Evolutionary conservation across 306 rosid genomes (phyloP).

Genomic region (Calophaca sinica): DNA sequence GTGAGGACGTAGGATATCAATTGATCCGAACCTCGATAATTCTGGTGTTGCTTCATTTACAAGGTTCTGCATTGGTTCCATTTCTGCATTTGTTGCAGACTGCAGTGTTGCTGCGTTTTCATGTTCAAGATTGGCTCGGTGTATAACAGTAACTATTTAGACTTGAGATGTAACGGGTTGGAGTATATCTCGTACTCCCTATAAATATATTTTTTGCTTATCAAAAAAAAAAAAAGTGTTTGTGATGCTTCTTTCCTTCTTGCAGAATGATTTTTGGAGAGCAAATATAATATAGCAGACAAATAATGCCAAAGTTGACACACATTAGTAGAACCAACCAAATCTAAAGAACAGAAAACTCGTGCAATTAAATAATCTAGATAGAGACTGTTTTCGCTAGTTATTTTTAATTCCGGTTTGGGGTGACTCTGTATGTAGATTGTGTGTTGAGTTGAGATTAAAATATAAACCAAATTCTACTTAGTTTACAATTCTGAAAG

Average conservation of each 20-base stretch:
- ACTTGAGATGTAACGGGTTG: no score
- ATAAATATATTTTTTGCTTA: no score
- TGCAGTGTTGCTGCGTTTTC: no score
- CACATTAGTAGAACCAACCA: constrained; percentile 43
- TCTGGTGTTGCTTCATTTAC: no score
- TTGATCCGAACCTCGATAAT: no score
- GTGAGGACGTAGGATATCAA: no score
- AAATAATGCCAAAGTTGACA: not conserved
- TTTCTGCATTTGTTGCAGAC: no score
- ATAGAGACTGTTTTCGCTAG: not conserved
- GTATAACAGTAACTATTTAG: no score
- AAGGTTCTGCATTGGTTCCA: no score
- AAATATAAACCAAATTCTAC: constrained; percentile 10
- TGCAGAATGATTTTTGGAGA: not conserved
- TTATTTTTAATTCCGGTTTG: not conserved
- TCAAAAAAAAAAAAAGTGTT: no score
- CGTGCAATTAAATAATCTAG: constrained; percentile 19
- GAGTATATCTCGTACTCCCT: no score
- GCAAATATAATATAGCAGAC: not conserved
- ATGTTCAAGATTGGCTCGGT: no score
- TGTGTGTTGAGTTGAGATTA: constrained; percentile 30
- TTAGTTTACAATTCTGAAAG: not conserved
- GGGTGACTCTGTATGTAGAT: constrained; percentile 34
- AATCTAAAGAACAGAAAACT: constrained; percentile 27
- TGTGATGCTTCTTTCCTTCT: constrained; percentile 12